Percentiles rank a stretch among this genome's conserved stretches.
Evolutionary conservation across 2,329 filamentous ascomycete genomes (phyloP).

Genomic region (Sordariomycetes sp.): DNA sequence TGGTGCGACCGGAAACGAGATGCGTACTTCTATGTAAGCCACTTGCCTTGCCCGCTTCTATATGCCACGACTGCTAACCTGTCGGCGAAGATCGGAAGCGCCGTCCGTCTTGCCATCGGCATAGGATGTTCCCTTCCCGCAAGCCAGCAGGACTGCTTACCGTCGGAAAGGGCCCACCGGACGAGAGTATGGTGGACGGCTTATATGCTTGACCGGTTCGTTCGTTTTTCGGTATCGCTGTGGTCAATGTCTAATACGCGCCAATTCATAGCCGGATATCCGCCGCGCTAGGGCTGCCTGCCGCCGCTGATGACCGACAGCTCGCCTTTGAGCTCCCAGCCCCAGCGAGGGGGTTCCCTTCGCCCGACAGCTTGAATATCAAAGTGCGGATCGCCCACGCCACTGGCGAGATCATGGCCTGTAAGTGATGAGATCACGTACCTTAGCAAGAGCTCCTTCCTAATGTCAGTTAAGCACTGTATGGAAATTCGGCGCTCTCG

Average conservation of each 20-base stretch:
- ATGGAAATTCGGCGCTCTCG: not conserved
- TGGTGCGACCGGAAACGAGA: not conserved
- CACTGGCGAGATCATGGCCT: not conserved
- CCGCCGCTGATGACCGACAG: not conserved
- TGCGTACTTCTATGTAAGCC: not conserved
- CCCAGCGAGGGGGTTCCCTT: not conserved
- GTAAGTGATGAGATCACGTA: not conserved
- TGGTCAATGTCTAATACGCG: not conserved
- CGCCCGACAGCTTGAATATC: not conserved
- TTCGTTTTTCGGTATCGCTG: not conserved
- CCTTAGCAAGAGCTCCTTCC: not conserved
- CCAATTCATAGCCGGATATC: not conserved
- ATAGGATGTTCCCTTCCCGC: not conserved
- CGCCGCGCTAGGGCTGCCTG: not conserved
- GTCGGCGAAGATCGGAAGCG: not conserved
- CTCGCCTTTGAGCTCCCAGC: not conserved
- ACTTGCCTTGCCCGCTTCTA: not conserved
- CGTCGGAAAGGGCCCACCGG: not conserved
- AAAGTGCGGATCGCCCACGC: not conserved
- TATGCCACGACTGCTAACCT: not conserved
- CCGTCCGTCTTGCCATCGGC: not conserved
- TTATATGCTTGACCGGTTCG: not conserved
- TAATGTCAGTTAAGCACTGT: not conserved
- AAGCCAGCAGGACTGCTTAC: not conserved
- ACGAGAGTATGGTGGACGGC: not conserved